A percentile compares a stretch with the other conserved stretches of the same genome.
These are phyloP conservation scores for Citrus trifoliata DNA, from an alignment of 345 rosid species.

Conservation along the genomic window DNA sequence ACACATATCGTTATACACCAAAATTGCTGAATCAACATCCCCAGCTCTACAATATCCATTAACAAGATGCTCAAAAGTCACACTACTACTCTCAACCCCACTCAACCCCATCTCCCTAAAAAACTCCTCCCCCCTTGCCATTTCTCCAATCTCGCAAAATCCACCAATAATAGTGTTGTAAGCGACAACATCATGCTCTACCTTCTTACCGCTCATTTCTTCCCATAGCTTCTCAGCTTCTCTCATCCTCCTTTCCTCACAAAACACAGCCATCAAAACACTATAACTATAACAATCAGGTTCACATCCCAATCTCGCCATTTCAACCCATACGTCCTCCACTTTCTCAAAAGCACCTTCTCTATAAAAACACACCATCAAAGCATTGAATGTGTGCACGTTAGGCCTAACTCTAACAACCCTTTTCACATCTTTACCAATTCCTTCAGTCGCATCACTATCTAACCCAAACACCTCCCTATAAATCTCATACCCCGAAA, in stretches of 20 bases:
- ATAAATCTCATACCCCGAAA: constrained; percentile 50
- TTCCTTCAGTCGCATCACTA: constrained; percentile 7
- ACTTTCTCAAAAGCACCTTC: constrained; percentile 60
- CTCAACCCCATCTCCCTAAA: constrained; percentile 53
- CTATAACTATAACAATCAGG: constrained; percentile 50
- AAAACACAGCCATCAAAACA: constrained; percentile 51
- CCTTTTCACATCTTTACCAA: constrained; percentile 18
- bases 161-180: constrained; percentile 74
- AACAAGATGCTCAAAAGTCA: constrained; percentile 62
- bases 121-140: constrained; percentile 54
- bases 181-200: constrained; percentile 49
- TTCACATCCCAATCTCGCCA: constrained; percentile 41
- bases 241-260: constrained; percentile 49
- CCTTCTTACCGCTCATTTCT: constrained; percentile 54
- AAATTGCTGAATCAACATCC: constrained; percentile 49
- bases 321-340: constrained; percentile 63
- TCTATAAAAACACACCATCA: constrained; percentile 61
- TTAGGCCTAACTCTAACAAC: constrained; percentile 39
- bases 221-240: constrained; percentile 67
- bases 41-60: constrained; percentile 56
- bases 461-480: constrained; percentile 54
- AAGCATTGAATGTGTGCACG: constrained; percentile 58
- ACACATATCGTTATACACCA: constrained; percentile 57
- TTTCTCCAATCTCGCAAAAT: constrained; percentile 46
- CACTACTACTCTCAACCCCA: constrained; percentile 41